Base-by-base conservation (phyloP, 129 eudicot genomes). In the Flaveria ramosissima region DNA sequence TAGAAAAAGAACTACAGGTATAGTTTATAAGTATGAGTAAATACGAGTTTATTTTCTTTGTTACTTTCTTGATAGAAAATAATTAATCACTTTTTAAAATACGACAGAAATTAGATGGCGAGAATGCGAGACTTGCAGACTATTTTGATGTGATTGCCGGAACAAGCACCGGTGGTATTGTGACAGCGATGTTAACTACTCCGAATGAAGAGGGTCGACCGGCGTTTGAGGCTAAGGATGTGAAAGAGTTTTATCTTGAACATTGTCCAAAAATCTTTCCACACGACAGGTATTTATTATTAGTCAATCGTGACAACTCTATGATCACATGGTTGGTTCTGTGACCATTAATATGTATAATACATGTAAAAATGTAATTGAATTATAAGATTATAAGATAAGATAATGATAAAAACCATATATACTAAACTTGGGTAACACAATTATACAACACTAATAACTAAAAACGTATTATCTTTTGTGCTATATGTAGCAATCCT, bases 121-220 rank as follows among this genome's bases (percentile, higher is more conserved):
- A 57, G 64, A 57, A 57, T 9, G 64, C 64, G 10, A 57, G 64
- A 57, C 16, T 57, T 21, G 64, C 32, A 2, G 64, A 57, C 64
- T 57, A 57, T 57, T 57, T 57, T 57, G 64, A 57, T 57, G 64
- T 57, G 64, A 57, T 57, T 57, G 26, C 64, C 0, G 64, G 64
- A 27, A 57, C 64, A 57, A 57, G 64, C 32, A 57, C 64, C 2
- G 64, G 64, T 10, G 64, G 64, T 3, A 20, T 57, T 0, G 64
- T 57, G 64, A 57, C 64, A 2, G 64, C 30, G 1, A 57, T 57
- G 64, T 57, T 57, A 57, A 57, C 64, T 0, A 21, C 64, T 21
- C 64, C 64, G 14, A 57, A 57, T 57, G 64, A 57, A 2, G 64
- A 57, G 64, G 64, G 64, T 20, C 64, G 64, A 0, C 64, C 64